Conservation (phyloP, 805 yeast genomes). For the Naumovozyma dairenensis region DNA sequence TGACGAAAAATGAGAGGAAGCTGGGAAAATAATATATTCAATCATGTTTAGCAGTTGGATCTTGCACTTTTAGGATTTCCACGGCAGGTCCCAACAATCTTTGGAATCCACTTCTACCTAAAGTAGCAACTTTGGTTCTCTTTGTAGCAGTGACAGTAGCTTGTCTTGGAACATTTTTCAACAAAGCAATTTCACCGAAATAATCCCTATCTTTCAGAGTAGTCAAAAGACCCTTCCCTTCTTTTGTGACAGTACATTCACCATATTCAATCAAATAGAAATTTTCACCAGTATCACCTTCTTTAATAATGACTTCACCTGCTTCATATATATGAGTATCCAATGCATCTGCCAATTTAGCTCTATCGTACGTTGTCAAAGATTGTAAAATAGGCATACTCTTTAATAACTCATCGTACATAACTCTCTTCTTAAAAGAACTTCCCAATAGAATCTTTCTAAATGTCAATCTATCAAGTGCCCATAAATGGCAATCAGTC, state of each 20-base stretch:
- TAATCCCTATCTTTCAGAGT: constrained; percentile 73
- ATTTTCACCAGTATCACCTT: constrained; percentile 78
- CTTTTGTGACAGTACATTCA: constrained; percentile 60
- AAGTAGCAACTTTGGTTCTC: constrained; percentile 76
- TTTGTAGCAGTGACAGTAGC: constrained; percentile 80
- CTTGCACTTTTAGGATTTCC: constrained; percentile 74
- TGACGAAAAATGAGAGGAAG: too few species aligned
- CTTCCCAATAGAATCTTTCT: constrained; percentile 85
- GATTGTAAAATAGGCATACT: constrained; percentile 74
- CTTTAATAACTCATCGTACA: constrained; percentile 82
- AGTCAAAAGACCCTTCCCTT: constrained; percentile 49
- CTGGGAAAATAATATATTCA: too few species aligned
- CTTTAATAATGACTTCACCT: constrained; percentile 67
- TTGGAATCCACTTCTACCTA: constrained; percentile 88
- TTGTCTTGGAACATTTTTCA: constrained; percentile 86
- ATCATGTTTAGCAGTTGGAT: constrained; percentile 47
- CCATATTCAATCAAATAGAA: constrained; percentile 76
- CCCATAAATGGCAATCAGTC: constrained; percentile 74
- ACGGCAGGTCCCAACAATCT: constrained; percentile 92
- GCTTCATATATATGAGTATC: constrained; percentile 62
- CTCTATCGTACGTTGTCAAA: constrained; percentile 71
- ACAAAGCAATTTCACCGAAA: constrained; percentile 91
- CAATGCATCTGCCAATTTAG: constrained; percentile 90
- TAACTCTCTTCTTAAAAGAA: constrained; percentile 77
- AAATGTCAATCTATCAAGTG: constrained; percentile 86